Conservation (phyloP, 345 rosid species). For the Eucalyptus cloeziana region DNA sequence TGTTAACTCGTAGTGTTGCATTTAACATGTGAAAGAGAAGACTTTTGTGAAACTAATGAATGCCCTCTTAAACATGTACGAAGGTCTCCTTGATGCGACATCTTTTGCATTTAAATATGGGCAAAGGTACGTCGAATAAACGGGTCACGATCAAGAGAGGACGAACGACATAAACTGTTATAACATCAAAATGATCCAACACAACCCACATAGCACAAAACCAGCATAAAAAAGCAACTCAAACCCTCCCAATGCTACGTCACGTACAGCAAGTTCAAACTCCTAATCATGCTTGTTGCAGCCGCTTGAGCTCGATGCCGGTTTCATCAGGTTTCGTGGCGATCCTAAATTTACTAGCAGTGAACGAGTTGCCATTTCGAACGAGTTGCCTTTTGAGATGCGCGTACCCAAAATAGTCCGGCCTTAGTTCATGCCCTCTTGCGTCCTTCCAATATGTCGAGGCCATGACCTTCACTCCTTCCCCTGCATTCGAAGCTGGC, state of each 20-base stretch:
- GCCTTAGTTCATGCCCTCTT: background rate
- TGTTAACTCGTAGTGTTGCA: background rate
- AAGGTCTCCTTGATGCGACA: no score
- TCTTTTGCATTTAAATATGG: no score
- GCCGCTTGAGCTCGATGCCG: conserved; percentile 15
- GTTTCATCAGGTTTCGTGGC: conserved; percentile 9
- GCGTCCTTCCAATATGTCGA: background rate
- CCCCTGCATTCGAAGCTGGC: background rate
- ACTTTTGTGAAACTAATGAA: no score
- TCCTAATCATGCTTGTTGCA: background rate
- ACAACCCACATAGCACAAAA: background rate
- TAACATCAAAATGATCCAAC: background rate
- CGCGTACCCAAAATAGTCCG: background rate
- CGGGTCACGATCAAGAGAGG: background rate
- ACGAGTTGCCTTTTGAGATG: background rate
- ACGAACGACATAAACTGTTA: background rate
- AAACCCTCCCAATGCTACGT: background rate
- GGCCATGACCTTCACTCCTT: background rate
- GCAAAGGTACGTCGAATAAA: no score
- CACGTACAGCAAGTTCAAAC: background rate
- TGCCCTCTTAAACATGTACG: no score
- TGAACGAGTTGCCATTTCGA: conserved; percentile 2
- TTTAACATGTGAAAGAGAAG: background rate
- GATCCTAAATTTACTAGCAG: conserved; percentile 36
- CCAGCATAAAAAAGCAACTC: background rate